phyloP scores from a whole-genome alignment of 2,329 filamentous ascomycete genomes.

The Verticillium longisporum region DNA sequence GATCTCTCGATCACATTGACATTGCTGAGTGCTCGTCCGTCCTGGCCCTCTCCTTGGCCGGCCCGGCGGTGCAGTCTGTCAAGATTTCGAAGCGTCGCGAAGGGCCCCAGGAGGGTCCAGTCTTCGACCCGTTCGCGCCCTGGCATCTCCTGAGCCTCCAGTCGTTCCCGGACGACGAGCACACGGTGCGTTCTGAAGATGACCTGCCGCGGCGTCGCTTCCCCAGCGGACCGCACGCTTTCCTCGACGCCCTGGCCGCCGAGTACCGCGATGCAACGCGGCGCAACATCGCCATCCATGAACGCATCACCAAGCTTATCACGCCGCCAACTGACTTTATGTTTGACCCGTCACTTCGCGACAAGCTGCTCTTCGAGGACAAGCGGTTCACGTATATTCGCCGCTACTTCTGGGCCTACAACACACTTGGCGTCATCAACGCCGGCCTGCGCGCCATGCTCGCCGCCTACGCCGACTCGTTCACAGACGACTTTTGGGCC shows the following conservation, averaged over 20 bases:
- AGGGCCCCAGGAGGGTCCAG: constrained; percentile 36
- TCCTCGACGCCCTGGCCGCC: constrained; percentile 48
- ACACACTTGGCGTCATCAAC: constrained; percentile 53
- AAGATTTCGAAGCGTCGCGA: constrained; percentile 41
- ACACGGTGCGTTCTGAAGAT: constrained; percentile 48
- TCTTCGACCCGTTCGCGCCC: constrained; percentile 52
- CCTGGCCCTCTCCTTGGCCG: constrained; percentile 50
- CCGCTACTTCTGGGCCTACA: constrained; percentile 57
- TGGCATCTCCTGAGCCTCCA: constrained; percentile 55
- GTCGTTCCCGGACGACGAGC: constrained; percentile 52
- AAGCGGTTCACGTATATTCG: constrained; percentile 53
- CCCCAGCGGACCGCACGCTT: constrained; percentile 55
- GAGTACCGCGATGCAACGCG: constrained; percentile 56
- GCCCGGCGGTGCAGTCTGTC: constrained; percentile 41
- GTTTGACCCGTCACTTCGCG: constrained; percentile 47
- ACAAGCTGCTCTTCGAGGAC: constrained; percentile 55
- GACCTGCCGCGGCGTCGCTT: constrained; percentile 41
- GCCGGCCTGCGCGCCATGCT: constrained; percentile 53
- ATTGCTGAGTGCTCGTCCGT: constrained; percentile 53
- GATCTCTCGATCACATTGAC: constrained; percentile 44
- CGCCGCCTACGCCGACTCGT: constrained; percentile 48
- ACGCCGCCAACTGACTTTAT: constrained; percentile 54
- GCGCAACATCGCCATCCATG: constrained; percentile 49
- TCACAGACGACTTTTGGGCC: constrained; percentile 52
- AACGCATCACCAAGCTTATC: constrained; percentile 50